A percentile compares a stretch with the other conserved stretches of the same genome.
Conservation (phyloP, 176 grass and related monocot genomes). For the Triticum dicoccoides region DNA sequence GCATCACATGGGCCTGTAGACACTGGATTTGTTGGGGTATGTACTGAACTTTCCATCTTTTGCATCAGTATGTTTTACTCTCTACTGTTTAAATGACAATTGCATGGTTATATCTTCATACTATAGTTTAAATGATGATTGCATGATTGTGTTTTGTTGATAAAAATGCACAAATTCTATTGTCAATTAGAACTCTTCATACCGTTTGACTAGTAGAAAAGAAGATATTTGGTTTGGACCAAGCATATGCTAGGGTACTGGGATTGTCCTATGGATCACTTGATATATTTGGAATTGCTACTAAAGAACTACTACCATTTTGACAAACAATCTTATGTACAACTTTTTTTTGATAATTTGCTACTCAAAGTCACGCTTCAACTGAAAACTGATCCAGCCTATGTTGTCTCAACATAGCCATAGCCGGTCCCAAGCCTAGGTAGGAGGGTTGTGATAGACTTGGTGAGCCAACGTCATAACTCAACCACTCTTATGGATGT, state of each 20-base stretch:
- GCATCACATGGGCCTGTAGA: constrained; percentile 90
- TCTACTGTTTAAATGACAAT: not conserved
- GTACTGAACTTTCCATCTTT: constrained; percentile 30
- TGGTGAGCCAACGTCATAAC: too few species aligned
- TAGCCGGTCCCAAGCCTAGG: too few species aligned
- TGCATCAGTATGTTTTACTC: not conserved
- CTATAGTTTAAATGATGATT: not conserved
- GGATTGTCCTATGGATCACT: not conserved
- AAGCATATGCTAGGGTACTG: not conserved
- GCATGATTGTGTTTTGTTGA: not conserved
- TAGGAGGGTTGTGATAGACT: too few species aligned
- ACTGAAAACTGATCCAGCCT: not conserved
- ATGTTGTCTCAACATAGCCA: too few species aligned
- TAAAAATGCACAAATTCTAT: not conserved
- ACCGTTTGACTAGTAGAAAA: not conserved
- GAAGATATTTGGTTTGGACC: not conserved
- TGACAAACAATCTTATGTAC: not conserved
- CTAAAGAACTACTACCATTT: not conserved
- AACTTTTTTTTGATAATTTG: not conserved
- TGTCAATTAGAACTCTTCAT: not conserved
- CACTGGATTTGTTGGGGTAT: constrained; percentile 73
- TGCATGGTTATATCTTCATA: not conserved
- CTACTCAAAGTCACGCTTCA: not conserved
- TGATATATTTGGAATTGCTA: not conserved
- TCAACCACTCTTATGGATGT: too few species aligned